Base-by-base conservation (phyloP, 2,329 filamentous ascomycete genomes). In the Akanthomyces uredinophilus region DNA sequence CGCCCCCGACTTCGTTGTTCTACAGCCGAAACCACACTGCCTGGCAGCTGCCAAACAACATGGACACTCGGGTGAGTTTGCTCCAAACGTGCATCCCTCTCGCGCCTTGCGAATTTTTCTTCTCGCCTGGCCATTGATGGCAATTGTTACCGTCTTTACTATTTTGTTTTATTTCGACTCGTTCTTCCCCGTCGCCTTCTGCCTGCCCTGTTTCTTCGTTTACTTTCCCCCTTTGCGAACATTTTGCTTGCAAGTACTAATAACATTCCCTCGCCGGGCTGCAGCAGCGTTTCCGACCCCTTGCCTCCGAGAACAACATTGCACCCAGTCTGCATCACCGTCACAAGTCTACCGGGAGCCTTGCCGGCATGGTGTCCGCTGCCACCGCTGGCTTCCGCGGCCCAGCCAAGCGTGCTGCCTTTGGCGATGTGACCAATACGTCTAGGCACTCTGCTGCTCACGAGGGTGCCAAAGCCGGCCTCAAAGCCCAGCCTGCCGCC, bases 381-480 rank as follows among this genome's bases (percentile, higher is more conserved):
- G 56, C 67, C 14, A 63, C 65, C 22, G 65, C 64, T 24, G 75
- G 74, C 41, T 68, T 77, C 46, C 75, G 74, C 35, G 74, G 74
- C 44, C 72, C 84, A 62, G 81, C 87, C 61, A 95, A 93, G 78
- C 87, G 92, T 67, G 87, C 87, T 65, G 91, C 87, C 14, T 92
- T 96, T 74, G 90, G 85, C 55, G 92, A 96, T 72, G 83, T 95
- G 65, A 95, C 90, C 79, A 94, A 93, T 70, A 87, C 82, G 51
- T 71, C 80, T 46, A 77, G 78, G 64, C 72, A 73, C 51, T 66
- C 67, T 41, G 69, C 70, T 32, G 67, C 63, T 49, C 67, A 71
- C 29, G 70, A 77, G 55, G 67, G 74, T 35, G 69, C 65, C 60
- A 80, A 80, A 69, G 67, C 65, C 16, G 44, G 35, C 18, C 62